Percentiles rank a stretch among this genome's conserved stretches.
These are phyloP conservation scores for Glycyrrhiza uralensis DNA, from an alignment of 306 rosid genomes.

Conservation along the genomic window DNA sequence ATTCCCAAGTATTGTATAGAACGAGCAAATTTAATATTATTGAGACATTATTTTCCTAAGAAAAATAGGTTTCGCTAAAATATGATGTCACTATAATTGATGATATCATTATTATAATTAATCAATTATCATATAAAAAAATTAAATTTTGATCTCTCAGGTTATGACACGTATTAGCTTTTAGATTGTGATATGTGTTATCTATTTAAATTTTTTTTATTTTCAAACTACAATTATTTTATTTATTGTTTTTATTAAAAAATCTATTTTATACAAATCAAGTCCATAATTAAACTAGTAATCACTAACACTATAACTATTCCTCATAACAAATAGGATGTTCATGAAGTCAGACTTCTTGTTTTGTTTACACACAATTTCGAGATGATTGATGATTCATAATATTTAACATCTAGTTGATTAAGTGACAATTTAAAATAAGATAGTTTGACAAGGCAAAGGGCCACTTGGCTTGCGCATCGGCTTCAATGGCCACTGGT, in stretches of 20 bases:
- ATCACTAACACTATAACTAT: neutral
- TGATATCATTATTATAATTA: neutral
- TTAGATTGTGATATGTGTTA: no score
- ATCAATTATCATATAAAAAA: no score
- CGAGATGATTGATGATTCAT: neutral
- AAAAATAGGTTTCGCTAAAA: neutral
- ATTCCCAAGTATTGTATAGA: neutral
- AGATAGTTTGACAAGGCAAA: neutral
- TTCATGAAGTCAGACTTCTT: neutral
- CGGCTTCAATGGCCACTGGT: constrained; percentile 40
- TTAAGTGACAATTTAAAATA: neutral
- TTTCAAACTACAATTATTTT: no score
- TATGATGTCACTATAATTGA: neutral
- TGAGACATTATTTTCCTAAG: neutral
- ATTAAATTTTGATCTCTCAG: no score
- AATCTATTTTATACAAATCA: no score
- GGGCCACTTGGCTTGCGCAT: constrained; percentile 26
- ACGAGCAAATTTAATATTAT: neutral
- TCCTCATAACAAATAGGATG: neutral
- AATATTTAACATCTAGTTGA: neutral
- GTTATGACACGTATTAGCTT: no score
- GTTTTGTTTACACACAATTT: neutral
- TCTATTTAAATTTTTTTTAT: no score
- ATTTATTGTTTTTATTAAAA: no score
- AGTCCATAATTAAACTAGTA: no score